These are phyloP conservation scores for Dendrostoma leiphaemia DNA, from an alignment of 2,329 filamentous ascomycete genomes.

Conservation along the genomic window DNA sequence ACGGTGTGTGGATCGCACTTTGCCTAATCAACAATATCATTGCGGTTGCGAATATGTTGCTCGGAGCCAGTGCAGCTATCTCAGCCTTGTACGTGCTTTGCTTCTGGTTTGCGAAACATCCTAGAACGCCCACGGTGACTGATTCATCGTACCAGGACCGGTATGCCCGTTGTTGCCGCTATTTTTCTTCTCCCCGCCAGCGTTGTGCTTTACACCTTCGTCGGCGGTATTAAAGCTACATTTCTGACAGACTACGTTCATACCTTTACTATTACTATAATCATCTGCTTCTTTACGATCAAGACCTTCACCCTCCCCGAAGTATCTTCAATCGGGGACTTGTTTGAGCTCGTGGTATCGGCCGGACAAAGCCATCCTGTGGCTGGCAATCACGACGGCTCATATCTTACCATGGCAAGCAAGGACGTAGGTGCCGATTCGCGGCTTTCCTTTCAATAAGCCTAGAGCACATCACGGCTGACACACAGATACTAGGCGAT, in stretches of 20 bases:
- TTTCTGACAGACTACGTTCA: slow-evolving; percentile 53
- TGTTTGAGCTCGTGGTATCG: slow-evolving; percentile 49
- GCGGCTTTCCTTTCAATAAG: background rate
- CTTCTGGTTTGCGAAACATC: background rate
- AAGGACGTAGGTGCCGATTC: slow-evolving; percentile 37
- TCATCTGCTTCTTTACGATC: slow-evolving; percentile 48
- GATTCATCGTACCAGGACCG: slow-evolving; percentile 2
- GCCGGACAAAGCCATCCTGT: slow-evolving; percentile 44
- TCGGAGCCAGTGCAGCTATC: slow-evolving; percentile 42
- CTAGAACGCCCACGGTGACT: background rate
- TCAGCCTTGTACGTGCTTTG: slow-evolving; percentile 24
- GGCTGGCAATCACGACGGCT: slow-evolving; percentile 50
- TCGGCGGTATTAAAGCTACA: slow-evolving; percentile 39
- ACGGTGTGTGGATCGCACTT: slow-evolving; percentile 50
- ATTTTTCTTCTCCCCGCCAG: slow-evolving; percentile 43
- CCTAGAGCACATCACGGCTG: fast-evolving
- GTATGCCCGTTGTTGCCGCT: slow-evolving; percentile 34
- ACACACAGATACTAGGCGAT: slow-evolving; percentile 35
- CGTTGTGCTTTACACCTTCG: slow-evolving; percentile 37
- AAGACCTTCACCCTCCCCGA: slow-evolving; percentile 34
- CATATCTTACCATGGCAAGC: slow-evolving; percentile 55
- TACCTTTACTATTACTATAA: slow-evolving; percentile 52
- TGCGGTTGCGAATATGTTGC: slow-evolving; percentile 51
- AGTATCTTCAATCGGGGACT: slow-evolving; percentile 43
- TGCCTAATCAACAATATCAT: slow-evolving; percentile 55